Percentiles rank a stretch among this genome's conserved stretches.
These are phyloP conservation scores for Solanum aculeatissimum DNA, from an alignment of 305 asterid genomes.

Conservation along the genomic window DNA sequence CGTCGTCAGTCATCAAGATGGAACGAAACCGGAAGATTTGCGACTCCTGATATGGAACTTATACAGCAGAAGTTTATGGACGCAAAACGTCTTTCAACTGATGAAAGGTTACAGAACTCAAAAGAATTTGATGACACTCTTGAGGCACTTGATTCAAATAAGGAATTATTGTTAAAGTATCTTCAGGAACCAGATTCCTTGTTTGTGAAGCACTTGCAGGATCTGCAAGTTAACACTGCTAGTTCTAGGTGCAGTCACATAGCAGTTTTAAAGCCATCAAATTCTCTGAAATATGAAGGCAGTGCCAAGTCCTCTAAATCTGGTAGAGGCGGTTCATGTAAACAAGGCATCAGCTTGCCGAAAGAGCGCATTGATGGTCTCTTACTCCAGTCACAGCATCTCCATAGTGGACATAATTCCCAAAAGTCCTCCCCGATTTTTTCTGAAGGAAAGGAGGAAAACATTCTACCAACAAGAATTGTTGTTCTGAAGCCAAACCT, in stretches of 20 bases:
- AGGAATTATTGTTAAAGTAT: slow-evolving; percentile 38
- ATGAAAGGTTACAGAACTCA: slow-evolving; percentile 39
- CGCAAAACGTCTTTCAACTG: slow-evolving; percentile 37
- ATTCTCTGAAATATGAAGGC: slow-evolving; percentile 33
- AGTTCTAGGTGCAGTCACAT: slow-evolving; percentile 33
- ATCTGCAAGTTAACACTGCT: slow-evolving; percentile 30
- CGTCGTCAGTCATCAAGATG: slow-evolving; percentile 55
- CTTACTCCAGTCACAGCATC: slow-evolving; percentile 43
- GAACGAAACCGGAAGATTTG: slow-evolving; percentile 42
- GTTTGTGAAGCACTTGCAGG: slow-evolving; percentile 37
- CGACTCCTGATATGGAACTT: slow-evolving; percentile 42
- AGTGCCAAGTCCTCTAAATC: slow-evolving; percentile 38
- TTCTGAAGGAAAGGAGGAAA: slow-evolving; percentile 28
- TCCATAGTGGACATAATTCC: slow-evolving; percentile 23
- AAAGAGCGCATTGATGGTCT: slow-evolving; percentile 67
- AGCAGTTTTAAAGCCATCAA: slow-evolving; percentile 46
- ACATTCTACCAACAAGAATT: slow-evolving; percentile 61
- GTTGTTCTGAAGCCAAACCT: slow-evolving; percentile 81
- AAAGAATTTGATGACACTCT: slow-evolving; percentile 39
- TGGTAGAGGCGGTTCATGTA: slow-evolving; percentile 21
- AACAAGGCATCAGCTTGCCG: slow-evolving; percentile 20
- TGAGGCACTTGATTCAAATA: slow-evolving; percentile 43
- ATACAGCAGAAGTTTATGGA: slow-evolving; percentile 44
- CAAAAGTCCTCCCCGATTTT: slow-evolving; percentile 29
- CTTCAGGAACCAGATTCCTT: slow-evolving; percentile 43